These are phyloP conservation scores for Clavulina sp. DNA, from an alignment of 768 basidiomycete species.

Conservation along the genomic window DNA sequence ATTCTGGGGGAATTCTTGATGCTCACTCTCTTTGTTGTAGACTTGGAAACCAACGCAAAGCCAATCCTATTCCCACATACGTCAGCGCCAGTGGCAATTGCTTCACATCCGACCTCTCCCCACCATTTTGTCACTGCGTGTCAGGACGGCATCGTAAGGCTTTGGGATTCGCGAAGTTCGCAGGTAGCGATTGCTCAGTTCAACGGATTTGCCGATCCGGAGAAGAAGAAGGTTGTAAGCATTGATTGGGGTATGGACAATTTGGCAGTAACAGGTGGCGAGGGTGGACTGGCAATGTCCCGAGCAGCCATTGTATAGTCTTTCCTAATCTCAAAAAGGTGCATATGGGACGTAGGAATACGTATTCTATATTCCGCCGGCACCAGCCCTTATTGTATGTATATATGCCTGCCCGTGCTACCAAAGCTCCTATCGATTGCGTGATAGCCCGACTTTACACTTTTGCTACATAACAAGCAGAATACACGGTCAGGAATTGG, in stretches of 20 bases:
- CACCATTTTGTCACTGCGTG: constrained; percentile 53
- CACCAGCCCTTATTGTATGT: too few species aligned
- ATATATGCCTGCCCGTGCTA: too few species aligned
- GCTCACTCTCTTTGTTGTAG: constrained; percentile 6
- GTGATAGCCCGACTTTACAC: too few species aligned
- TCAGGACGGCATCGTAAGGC: constrained; percentile 57
- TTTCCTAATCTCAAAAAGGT: too few species aligned
- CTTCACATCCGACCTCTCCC: constrained; percentile 18
- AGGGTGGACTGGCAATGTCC: constrained; percentile 30
- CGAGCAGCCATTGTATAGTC: neutral
- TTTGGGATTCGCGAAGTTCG: constrained; percentile 64
- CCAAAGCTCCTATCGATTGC: too few species aligned
- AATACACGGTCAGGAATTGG: too few species aligned
- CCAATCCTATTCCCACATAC: constrained; percentile 37
- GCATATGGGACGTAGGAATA: too few species aligned
- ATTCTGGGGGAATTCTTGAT: neutral
- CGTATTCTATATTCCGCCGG: too few species aligned
- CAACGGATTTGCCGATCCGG: constrained; percentile 24
- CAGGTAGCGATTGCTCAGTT: constrained; percentile 49
- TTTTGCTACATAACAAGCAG: too few species aligned
- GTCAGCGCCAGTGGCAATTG: constrained; percentile 49
- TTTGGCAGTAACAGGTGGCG: constrained; percentile 40
- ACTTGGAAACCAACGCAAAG: constrained; percentile 20
- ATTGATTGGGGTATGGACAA: constrained; percentile 41
- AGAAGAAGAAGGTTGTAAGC: constrained; percentile 36